phyloP scores from a whole-genome alignment of 2,329 filamentous ascomycete genomes.

The Phialophora verrucosa region DNA sequence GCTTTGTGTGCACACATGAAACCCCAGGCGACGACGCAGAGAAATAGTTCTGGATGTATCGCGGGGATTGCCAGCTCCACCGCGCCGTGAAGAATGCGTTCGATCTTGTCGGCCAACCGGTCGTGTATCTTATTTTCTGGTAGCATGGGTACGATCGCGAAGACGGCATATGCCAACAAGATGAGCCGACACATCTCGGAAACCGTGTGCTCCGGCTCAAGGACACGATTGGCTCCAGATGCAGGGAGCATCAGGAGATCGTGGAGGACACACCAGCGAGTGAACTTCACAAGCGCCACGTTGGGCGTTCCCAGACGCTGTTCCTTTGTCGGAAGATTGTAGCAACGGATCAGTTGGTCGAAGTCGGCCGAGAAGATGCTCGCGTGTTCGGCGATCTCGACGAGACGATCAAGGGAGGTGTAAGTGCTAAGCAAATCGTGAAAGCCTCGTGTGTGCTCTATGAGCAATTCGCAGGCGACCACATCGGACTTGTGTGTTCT shows the following conservation, averaged over 20 bases:
- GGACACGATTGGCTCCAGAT: background rate
- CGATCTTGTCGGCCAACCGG: background rate
- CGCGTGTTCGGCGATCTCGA: conserved; percentile 9
- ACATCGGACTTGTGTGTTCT: conserved; percentile 6
- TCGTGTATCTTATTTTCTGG: conserved; percentile 1
- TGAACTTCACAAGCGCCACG: conserved; percentile 8
- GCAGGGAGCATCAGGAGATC: conserved; percentile 2
- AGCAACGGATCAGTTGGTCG: conserved; percentile 4
- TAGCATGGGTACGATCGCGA: conserved; percentile 6
- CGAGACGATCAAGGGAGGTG: background rate
- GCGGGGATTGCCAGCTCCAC: conserved; percentile 1
- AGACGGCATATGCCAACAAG: conserved; percentile 2
- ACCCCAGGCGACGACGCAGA: conserved; percentile 6
- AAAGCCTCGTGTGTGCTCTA: background rate
- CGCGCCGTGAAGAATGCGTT: background rate
- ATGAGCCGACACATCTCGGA: conserved; percentile 3
- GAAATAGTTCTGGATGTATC: conserved; percentile 3
- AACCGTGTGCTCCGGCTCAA: conserved; percentile 8
- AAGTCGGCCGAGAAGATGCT: conserved; percentile 10
- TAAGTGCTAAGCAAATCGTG: background rate
- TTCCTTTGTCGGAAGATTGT: conserved; percentile 2
- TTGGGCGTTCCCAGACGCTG: background rate
- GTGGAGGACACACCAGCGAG: conserved; percentile 8
- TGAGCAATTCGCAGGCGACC: background rate
- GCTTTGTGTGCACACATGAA: conserved; percentile 12